A percentile compares a stretch with the other conserved stretches of the same genome.
phyloP scores from a whole-genome alignment of 1,284 basidiomycete species.

The Heterobasidion occidentale region DNA sequence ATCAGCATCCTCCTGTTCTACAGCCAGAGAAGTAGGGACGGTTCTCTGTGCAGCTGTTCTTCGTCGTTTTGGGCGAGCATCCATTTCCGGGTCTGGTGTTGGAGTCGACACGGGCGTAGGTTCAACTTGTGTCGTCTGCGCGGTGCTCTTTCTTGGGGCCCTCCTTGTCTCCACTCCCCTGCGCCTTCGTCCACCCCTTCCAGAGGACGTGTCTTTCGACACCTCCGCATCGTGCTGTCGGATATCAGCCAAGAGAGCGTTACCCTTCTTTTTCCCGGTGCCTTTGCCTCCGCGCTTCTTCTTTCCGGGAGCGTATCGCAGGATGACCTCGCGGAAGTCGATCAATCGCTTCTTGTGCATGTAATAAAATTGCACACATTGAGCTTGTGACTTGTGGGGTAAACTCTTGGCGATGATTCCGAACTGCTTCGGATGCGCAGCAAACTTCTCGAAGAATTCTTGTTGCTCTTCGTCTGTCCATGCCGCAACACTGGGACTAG shows the following conservation, averaged over 20 bases:
- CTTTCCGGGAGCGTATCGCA: constrained; percentile 57
- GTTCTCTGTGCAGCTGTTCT: constrained; percentile 14
- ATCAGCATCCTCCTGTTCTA: constrained; percentile 23
- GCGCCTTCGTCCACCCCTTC: constrained; percentile 15
- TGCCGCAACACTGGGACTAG: constrained; percentile 61
- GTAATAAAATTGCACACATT: constrained; percentile 95
- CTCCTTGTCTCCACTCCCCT: constrained; percentile 14
- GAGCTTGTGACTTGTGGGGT: constrained; percentile 78
- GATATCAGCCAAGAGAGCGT: constrained; percentile 73
- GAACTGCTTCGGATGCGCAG: constrained; percentile 89
- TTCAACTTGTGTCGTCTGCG: constrained; percentile 32
- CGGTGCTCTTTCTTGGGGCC: constrained; percentile 26
- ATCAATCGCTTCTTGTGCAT: constrained; percentile 85
- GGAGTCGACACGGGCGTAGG: constrained; percentile 44
- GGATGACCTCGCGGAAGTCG: constrained; percentile 75
- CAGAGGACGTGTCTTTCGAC: constrained; percentile 15
- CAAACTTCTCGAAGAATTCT: constrained; percentile 78
- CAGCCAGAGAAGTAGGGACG: not conserved
- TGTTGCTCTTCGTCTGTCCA: constrained; percentile 88
- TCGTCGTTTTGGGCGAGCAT: constrained; percentile 28
- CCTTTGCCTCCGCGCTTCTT: constrained; percentile 49
- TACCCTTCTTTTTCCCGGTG: constrained; percentile 66
- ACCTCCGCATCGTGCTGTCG: constrained; percentile 69
- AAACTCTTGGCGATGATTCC: constrained; percentile 78
- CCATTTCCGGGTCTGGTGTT: constrained; percentile 55